Evolutionary conservation across 176 grass and related monocot species (phyloP), one percentile per base, ranked within the genome.

Genomic region (Luzula sylvatica): DNA sequence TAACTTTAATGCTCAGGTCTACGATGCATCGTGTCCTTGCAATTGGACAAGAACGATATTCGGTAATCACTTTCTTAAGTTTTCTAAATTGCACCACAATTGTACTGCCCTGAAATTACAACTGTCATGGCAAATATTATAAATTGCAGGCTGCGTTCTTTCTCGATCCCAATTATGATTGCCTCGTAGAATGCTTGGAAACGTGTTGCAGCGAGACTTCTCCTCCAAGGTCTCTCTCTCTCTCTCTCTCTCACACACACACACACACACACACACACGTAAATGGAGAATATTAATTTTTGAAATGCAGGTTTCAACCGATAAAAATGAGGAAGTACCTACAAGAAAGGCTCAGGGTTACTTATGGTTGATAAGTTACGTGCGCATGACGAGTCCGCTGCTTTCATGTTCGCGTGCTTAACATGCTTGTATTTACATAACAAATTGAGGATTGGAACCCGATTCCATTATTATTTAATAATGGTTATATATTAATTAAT

Each of bases 11-110:
- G 25, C 73, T 59, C 62, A 96, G 90, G 66, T 89, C 85, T 27
- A 96, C 92, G 24, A 53, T 82, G 47, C 90, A 96, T 46, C 68
- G 77, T 54, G 90, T 96, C 63, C 50, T 89, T 16, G 17, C 74
- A 30, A 13, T 82, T 64, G 84, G 80, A 8, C 57, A 61, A 74
- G 90, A 89, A 46, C 71, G 90, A 9, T 89, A 89, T 63, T 96
- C 90, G 56, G 83, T 82, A 80, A 86, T 72, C 74, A 16, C 12
- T 5, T 43, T 60, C 30, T 35, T 35, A 35, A 35, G 7, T 35
- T 35, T 35, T 35, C 9, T 35, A n/a, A n/a, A n/a, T n/a, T n/a
- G n/a, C n/a, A n/a, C n/a, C n/a, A n/a, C n/a, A n/a, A n/a, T n/a
- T n/a, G n/a, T n/a, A n/a, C n/a, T n/a, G n/a, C n/a, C n/a, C n/a